A percentile compares a stretch with the other conserved stretches of the same genome.
These are phyloP conservation scores for Coniophora puteana DNA, from an alignment of 1,284 basidiomycete species.

Conservation along the genomic window DNA sequence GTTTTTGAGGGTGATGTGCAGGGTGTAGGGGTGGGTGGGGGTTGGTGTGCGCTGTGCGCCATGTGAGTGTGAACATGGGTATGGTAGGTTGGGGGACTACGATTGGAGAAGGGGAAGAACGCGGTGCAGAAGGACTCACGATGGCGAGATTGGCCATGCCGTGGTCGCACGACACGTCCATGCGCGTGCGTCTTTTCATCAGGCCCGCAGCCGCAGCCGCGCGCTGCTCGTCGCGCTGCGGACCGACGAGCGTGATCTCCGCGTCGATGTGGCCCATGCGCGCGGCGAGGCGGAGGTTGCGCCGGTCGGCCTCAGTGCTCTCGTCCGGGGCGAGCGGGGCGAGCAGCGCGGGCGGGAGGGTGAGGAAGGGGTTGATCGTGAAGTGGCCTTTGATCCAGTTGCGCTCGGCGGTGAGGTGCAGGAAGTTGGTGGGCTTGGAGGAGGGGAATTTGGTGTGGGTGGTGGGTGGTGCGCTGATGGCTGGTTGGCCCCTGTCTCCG, in stretches of 20 bases:
- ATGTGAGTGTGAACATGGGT: too few species aligned
- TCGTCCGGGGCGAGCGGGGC: conserved; percentile 13
- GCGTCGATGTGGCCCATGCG: conserved; percentile 38
- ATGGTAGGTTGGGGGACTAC: too few species aligned
- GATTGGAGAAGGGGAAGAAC: too few species aligned
- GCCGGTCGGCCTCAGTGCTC: conserved; percentile 7
- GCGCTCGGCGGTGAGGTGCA: background rate
- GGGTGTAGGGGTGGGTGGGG: background rate
- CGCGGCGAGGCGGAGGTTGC: conserved; percentile 32
- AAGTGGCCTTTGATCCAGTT: conserved; percentile 22
- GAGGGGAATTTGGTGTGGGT: too few species aligned
- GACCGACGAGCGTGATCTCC: conserved; percentile 29
- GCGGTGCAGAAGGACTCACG: too few species aligned
- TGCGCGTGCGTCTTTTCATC: background rate
- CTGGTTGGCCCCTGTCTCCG: too few species aligned
- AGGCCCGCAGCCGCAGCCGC: too few species aligned
- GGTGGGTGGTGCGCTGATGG: too few species aligned
- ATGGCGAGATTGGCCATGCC: background rate
- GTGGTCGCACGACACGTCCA: background rate
- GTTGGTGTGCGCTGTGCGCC: background rate
- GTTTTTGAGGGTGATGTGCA: background rate
- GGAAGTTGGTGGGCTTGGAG: background rate
- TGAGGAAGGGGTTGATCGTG: conserved; percentile 25
- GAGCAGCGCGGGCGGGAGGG: conserved; percentile 22
- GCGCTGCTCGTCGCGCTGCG: too few species aligned